phyloP scores from a whole-genome alignment of 306 rosid genomes.

The Alnus glutinosa region DNA sequence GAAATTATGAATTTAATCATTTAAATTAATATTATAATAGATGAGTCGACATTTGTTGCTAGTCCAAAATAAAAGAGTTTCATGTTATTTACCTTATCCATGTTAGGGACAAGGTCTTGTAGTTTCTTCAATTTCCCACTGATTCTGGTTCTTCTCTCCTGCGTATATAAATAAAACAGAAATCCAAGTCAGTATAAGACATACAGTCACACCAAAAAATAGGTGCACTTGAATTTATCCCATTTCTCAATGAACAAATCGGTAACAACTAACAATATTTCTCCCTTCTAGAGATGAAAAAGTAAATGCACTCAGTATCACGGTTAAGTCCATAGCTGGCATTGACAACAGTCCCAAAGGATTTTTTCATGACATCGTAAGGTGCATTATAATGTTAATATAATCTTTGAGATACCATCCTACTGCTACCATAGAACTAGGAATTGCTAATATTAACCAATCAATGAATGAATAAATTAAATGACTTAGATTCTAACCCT shows the following conservation, averaged over 20 bases:
- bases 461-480: neutral
- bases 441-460: neutral
- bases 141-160: conserved; percentile 94
- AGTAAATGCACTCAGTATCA: neutral
- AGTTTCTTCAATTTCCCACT: conserved; percentile 87
- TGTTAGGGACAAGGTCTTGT: conserved; percentile 92
- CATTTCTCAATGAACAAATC: neutral
- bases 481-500: too few species aligned
- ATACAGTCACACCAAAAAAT: neutral
- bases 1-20: too few species aligned
- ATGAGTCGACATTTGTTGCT: neutral
- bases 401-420: neutral
- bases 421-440: neutral
- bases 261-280: neutral
- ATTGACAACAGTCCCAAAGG: neutral
- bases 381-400: neutral
- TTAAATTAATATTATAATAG: too few species aligned
- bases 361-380: neutral
- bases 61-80: neutral
- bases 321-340: neutral
- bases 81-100: conserved; percentile 72
- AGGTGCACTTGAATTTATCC: neutral
- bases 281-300: neutral
- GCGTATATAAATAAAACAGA: neutral
- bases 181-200: neutral